Evolutionary conservation across 768 basidiomycete genomes (phyloP), one percentile per base, ranked within the genome.

Genomic region (Hortiboletus flavorubellus): DNA sequence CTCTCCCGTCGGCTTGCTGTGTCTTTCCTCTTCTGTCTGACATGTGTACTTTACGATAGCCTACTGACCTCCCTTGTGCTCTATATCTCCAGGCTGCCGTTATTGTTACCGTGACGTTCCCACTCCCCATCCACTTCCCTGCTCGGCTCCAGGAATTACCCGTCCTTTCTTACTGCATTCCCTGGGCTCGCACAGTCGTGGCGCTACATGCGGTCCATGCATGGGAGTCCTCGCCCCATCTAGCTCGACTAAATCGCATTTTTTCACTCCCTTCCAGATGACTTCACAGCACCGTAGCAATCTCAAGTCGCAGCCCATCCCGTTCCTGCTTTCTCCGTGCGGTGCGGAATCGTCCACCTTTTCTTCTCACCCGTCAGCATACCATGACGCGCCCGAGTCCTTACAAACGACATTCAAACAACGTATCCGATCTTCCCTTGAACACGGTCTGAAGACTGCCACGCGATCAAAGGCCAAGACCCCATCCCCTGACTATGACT

Each of bases 391-490:
- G 10, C 69, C 76, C 31, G 77, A 79, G 47, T 68, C 78, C 16
- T 66, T 73, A 0, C 75, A 79, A 39, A 83, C 76, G 63, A 76
- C 84, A 6, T 83, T 89, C 65, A 80, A 43, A 10, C 65, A 80
- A 63, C 81, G 85, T 40, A 71, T 89, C 53, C 82, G 84, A 52
- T 81, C 85, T 3, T 81, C 85, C 6, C 70, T 90, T 23, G 86
- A 86, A 63, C 83, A 87, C 59, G 84, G 81, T 62, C 59, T 89
- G 38, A 81, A 84, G 47, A 79, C 80, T 12, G 85, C 84, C 49
- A 84, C 85, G 11, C 78, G 83, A 50, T 81, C 84, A 35, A 82
- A 75, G 72, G 68, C 65, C 21, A 79, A 78, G 60, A 45, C 69
- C 8, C 62, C 75, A 2, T 49, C 67, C 31, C 60, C 64, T 37